Evolutionary conservation across 257 asterid species (phyloP).

Genomic region (Solanum pimpinellifolium): DNA sequence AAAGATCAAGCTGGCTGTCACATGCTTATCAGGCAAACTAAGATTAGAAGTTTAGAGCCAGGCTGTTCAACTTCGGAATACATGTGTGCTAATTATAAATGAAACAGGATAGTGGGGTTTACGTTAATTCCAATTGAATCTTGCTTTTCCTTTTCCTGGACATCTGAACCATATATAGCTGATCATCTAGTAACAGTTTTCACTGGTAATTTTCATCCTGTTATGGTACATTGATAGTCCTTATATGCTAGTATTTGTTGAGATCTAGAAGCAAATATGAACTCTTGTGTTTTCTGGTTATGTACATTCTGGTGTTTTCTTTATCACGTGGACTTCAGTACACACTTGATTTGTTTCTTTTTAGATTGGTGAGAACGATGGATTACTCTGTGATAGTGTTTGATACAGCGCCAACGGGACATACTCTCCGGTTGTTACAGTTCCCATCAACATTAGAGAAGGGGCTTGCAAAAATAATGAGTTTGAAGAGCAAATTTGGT

Average conservation of each 20-base stretch:
- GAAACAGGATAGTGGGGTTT: not conserved
- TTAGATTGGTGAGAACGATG: slow-evolving; percentile 90
- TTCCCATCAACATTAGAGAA: slow-evolving; percentile 93
- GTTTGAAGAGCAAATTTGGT: slow-evolving; percentile 84
- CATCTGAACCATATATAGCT: not conserved
- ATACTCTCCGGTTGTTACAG: slow-evolving; percentile 88
- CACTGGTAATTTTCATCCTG: not conserved
- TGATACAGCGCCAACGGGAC: slow-evolving; percentile 99
- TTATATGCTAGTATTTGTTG: not conserved
- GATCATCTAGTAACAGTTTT: not conserved
- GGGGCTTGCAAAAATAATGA: slow-evolving; percentile 82
- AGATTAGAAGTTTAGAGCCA: not conserved
- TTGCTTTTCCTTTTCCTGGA: not conserved
- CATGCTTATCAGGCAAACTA: not conserved
- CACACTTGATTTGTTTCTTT: not conserved
- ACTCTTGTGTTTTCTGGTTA: not conserved
- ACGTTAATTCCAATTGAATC: not conserved
- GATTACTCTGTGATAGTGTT: slow-evolving; percentile 91
- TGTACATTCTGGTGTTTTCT: not conserved
- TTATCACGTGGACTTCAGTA: not conserved
- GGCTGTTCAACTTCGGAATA: not conserved
- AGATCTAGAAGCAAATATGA: not conserved
- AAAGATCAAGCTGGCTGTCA: not conserved
- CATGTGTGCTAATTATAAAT: not conserved
- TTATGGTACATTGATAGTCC: not conserved